These are phyloP conservation scores for Globisporangium lucens DNA, from an alignment of 352 stramenopile species.

Conservation along the genomic window DNA sequence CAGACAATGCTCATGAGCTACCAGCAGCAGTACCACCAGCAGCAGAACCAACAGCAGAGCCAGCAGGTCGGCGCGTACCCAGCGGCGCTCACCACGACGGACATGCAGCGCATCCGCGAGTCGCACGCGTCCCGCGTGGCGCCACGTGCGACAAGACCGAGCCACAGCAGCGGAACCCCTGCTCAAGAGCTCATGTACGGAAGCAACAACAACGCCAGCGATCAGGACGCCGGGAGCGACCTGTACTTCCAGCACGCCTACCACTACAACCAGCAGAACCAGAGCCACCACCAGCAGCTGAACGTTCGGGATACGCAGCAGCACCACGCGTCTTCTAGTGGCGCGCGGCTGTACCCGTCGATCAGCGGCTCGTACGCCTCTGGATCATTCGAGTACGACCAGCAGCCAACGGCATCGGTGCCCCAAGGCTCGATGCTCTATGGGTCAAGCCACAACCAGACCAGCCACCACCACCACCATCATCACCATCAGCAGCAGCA, in stretches of 20 bases:
- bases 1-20: slow-evolving; percentile 17
- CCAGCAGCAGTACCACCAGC: slow-evolving; percentile 2
- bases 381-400: neutral
- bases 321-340: neutral
- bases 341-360: neutral
- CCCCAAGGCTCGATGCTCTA: neutral
- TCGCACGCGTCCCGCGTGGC: neutral
- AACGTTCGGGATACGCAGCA: neutral
- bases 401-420: neutral
- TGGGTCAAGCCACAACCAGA: neutral
- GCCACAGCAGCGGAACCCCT: neutral
- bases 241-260: neutral
- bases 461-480: neutral
- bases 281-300: neutral
- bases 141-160: neutral
- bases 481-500: too few relatives aligned
- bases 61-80: neutral
- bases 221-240: neutral
- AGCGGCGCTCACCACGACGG: slow-evolving; percentile 4
- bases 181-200: neutral
- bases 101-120: slow-evolving; percentile 13
- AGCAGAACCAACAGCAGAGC: neutral
- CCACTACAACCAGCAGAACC: neutral
- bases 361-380: neutral
- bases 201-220: neutral